phyloP scores from a whole-genome alignment of 441 rosid species.

The Theobroma grandiflorum region DNA sequence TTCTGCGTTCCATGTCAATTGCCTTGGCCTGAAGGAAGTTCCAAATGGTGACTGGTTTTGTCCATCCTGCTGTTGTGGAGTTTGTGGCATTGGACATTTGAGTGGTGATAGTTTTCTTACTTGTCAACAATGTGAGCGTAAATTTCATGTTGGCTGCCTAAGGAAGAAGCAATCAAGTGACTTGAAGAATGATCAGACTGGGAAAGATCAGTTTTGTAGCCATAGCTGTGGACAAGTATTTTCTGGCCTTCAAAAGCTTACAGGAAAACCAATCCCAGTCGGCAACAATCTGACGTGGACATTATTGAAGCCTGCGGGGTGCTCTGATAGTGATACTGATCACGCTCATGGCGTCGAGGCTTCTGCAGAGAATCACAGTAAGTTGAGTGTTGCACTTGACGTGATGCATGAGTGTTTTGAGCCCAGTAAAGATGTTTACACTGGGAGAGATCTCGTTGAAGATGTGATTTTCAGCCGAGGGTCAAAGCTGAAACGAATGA shows the following conservation, averaged over 20 bases:
- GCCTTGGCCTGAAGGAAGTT: slow-evolving; percentile 52
- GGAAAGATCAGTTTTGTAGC: slow-evolving; percentile 59
- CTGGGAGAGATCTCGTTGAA: slow-evolving; percentile 51
- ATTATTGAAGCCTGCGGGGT: slow-evolving; percentile 39
- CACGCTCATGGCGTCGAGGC: slow-evolving; percentile 18
- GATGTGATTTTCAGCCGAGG: slow-evolving; percentile 45
- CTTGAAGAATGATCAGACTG: background rate
- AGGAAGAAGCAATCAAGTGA: slow-evolving; percentile 14
- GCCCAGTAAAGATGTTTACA: slow-evolving; percentile 40
- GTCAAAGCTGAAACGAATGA: slow-evolving; percentile 37
- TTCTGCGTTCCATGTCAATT: slow-evolving; percentile 60
- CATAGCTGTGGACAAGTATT: slow-evolving; percentile 43
- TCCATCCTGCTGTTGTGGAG: slow-evolving; percentile 61
- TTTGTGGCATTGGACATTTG: slow-evolving; percentile 45
- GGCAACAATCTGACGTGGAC: slow-evolving; percentile 54
- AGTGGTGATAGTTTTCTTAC: slow-evolving; percentile 25
- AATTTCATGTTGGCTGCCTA: slow-evolving; percentile 50
- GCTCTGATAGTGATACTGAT: background rate
- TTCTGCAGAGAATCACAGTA: slow-evolving; percentile 35
- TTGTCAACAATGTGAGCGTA: slow-evolving; percentile 61
- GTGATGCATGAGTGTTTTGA: slow-evolving; percentile 64
- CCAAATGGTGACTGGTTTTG: slow-evolving; percentile 82
- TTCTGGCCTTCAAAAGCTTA: slow-evolving; percentile 39
- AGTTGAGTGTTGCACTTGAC: slow-evolving; percentile 47
- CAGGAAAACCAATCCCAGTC: slow-evolving; percentile 40